Evolutionary conservation across 129 eudicot species (phyloP).

Genomic region (Pittosporum tobira): DNA sequence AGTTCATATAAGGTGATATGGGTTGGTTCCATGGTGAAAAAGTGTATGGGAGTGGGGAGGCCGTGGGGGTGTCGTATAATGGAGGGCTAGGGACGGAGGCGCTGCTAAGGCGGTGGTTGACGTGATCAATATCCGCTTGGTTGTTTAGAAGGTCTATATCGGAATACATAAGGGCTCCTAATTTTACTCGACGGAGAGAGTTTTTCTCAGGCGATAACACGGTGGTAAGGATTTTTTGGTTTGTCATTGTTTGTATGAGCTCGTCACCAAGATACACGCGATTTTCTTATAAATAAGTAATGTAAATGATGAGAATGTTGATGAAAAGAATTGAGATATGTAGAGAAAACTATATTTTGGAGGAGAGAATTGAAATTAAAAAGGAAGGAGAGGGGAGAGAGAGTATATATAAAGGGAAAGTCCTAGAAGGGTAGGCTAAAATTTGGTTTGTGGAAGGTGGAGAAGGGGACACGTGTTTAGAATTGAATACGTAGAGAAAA

Average conservation of each 20-base stretch:
- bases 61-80: conserved; percentile 7
- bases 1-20: conserved; percentile 44
- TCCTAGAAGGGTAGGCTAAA: background rate
- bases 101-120: conserved; percentile 22
- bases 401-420: background rate
- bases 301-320: background rate
- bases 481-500: background rate
- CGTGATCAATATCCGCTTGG: conserved; percentile 13
- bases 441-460: background rate
- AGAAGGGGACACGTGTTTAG: background rate
- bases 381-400: background rate
- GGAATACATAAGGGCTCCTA: conserved; percentile 44
- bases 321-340: background rate
- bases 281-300: background rate
- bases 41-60: conserved; percentile 33
- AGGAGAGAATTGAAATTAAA: background rate
- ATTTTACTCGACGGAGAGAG: conserved; percentile 31
- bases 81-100: conserved; percentile 32
- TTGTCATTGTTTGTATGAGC: conserved; percentile 3
- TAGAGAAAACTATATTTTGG: background rate
- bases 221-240: conserved; percentile 14
- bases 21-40: conserved; percentile 43
- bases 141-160: conserved; percentile 26
- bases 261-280: too few relatives aligned
- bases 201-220: conserved; percentile 14